Base-by-base conservation (phyloP, 1,284 basidiomycete species). In the Rhodotorula sp. region DNA sequence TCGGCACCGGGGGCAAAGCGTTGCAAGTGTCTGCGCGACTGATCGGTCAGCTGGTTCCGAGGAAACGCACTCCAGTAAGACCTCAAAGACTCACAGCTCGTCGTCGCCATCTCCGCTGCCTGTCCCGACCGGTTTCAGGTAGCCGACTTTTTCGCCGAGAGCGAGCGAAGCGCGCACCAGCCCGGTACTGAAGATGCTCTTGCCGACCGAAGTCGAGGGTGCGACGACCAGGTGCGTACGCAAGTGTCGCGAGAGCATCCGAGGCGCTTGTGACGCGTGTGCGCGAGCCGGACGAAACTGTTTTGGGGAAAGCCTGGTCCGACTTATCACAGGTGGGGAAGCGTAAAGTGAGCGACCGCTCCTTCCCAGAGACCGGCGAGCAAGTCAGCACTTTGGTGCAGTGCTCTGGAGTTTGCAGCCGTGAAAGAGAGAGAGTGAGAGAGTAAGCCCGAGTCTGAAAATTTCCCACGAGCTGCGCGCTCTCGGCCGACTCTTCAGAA, bases 61-160 rank as follows among this genome's bases (percentile, higher is more conserved):
- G 26, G 0, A 18, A 17, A 17, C 1, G 24, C 10, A 8, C 17
- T 20, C 2, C 30, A 22, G 24, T 7, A 12, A 8, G 22, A 8
- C 33, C 18, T 3, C 4, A 17, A 3, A 29, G 6, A 75, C 87
- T 75, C 77, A 95, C 93, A 82, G 83, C 75, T 92, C 89, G 48
- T 76, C 74, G 79, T 96, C 93, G 26, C 91, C 90, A n/a, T 86
- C 83, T 1, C 88, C 84, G 45, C 67, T 70, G 2, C 94, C 93
- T 0, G 94, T 95, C 79, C 91, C 94, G 72, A 95, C 87, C 0
- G 93, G 94, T 79, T 96, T 97, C 71, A 96, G 83, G 78, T 96
- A 96, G 77, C 87, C 89, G 0, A 91, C 89, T 49, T 79, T 76
- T 72, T 83, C 80, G 14, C 73, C 77, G 56, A 66, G 66, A 17